Percentiles rank a stretch among this genome's conserved stretches.
phyloP scores from a whole-genome alignment of 371 early-diverging fungal species.

The Blakeslea trispora region DNA sequence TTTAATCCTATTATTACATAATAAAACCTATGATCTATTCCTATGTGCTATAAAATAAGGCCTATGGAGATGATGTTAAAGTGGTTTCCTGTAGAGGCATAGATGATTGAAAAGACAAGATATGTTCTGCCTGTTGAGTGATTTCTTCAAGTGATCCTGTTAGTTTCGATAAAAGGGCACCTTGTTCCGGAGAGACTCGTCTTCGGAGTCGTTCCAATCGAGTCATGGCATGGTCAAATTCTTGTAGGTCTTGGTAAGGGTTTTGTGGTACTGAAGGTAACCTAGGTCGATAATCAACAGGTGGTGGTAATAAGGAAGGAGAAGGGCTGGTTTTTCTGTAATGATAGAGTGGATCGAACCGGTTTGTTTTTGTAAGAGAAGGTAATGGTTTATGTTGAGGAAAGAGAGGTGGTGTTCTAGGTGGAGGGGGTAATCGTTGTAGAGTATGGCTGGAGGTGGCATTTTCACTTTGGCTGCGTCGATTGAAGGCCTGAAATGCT shows the following conservation, averaged over 20 bases:
- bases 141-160: constrained; percentile 26
- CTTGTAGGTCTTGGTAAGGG: constrained; percentile 23
- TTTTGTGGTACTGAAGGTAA: constrained; percentile 1
- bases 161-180: constrained; percentile 16
- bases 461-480: not conserved
- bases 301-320: constrained; percentile 3
- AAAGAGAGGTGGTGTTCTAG: constrained; percentile 20
- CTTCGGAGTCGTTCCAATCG: constrained; percentile 28
- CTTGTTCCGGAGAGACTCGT: constrained; percentile 26
- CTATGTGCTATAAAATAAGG: too few species aligned
- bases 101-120: not conserved
- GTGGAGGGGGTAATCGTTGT: constrained; percentile 19
- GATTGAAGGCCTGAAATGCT: constrained; percentile 1
- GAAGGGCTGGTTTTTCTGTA: constrained; percentile 13
- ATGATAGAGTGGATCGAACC: constrained; percentile 30
- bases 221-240: constrained; percentile 30
- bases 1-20: not conserved
- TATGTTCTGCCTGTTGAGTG: constrained; percentile 23
- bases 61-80: too few species aligned
- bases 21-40: too few species aligned
- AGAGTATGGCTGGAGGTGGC: not conserved
- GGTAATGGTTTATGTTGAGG: constrained; percentile 16
- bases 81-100: too few species aligned
- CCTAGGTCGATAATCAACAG: not conserved
- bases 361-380: constrained; percentile 19